phyloP scores from a whole-genome alignment of 2,329 filamentous ascomycete genomes.

The Colletotrichum tabaci region DNA sequence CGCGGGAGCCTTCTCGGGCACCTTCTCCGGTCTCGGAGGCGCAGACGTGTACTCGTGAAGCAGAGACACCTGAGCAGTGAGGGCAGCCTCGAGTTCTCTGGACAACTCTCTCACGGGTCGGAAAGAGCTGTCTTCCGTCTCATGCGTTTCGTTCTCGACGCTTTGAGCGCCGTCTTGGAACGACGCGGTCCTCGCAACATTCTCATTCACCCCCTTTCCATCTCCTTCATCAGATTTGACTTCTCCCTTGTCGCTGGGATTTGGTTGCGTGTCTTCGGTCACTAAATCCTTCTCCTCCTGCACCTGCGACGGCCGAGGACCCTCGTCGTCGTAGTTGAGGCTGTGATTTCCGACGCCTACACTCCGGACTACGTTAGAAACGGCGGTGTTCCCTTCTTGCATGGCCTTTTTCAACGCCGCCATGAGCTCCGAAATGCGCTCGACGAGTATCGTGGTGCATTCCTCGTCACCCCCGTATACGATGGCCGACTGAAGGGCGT shows the following conservation, averaged over 20 bases:
- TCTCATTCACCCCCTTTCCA: background rate
- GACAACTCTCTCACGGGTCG: slow-evolving; percentile 20
- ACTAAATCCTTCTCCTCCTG: slow-evolving; percentile 20
- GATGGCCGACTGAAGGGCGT: slow-evolving; percentile 51
- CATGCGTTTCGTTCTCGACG: background rate
- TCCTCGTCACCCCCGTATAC: slow-evolving; percentile 46
- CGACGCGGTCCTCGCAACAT: slow-evolving; percentile 14
- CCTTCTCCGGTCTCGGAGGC: slow-evolving; percentile 27
- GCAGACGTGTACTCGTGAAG: slow-evolving; percentile 20
- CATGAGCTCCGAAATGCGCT: slow-evolving; percentile 50
- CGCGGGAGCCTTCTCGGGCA: slow-evolving; percentile 11
- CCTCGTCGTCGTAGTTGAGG: slow-evolving; percentile 48
- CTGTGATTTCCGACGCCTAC: slow-evolving; percentile 48
- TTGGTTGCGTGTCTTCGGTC: background rate
- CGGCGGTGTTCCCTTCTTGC: slow-evolving; percentile 48
- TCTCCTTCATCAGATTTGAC: background rate
- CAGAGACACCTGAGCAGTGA: slow-evolving; percentile 30
- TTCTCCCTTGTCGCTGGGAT: background rate
- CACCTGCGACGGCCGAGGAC: slow-evolving; percentile 33
- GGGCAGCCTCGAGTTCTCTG: slow-evolving; percentile 30
- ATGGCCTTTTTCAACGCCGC: slow-evolving; percentile 49
- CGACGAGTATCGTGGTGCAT: slow-evolving; percentile 50
- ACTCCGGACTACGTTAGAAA: slow-evolving; percentile 48
- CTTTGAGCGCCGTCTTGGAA: slow-evolving; percentile 14
- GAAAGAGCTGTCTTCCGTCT: slow-evolving; percentile 7